phyloP scores from a whole-genome alignment of 768 basidiomycete genomes.

The Harrya chromipes region DNA sequence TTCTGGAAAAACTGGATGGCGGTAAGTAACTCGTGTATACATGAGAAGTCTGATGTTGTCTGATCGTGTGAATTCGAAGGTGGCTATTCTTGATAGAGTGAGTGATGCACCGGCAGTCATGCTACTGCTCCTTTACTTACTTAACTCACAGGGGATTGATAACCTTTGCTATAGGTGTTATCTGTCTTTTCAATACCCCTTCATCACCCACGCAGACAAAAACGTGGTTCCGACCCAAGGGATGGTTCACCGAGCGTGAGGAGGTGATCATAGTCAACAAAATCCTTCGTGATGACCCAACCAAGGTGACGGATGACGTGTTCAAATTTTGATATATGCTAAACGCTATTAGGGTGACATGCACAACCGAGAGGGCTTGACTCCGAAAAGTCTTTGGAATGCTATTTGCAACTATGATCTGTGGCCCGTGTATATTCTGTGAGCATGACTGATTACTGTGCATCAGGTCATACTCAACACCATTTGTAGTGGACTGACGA shows the following conservation, averaged over 20 bases:
- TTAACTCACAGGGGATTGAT: constrained; percentile 23
- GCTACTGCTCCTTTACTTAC: neutral
- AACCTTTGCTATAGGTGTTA: constrained; percentile 50
- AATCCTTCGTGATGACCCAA: constrained; percentile 60
- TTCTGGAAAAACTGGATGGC: constrained; percentile 13
- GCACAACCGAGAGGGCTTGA: constrained; percentile 66
- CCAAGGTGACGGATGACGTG: constrained; percentile 37
- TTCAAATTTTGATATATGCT: neutral
- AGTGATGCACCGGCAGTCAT: neutral
- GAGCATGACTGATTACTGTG: neutral
- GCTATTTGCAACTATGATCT: constrained; percentile 60
- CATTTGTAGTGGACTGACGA: constrained; percentile 44
- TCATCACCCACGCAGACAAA: constrained; percentile 59
- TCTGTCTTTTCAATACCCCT: constrained; percentile 58
- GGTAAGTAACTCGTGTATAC: constrained; percentile 27
- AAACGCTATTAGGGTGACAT: constrained; percentile 39
- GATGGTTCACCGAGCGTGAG: constrained; percentile 63
- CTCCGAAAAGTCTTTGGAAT: constrained; percentile 46
- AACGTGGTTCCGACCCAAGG: constrained; percentile 53
- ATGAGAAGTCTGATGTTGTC: neutral
- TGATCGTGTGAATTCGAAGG: constrained; percentile 15
- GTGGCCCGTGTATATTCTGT: constrained; percentile 63
- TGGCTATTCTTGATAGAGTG: constrained; percentile 39
- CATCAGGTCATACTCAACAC: neutral
- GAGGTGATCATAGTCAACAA: constrained; percentile 59